These are phyloP conservation scores for Fereydounia khargensis DNA, from an alignment of 1,284 basidiomycete species.

Conservation along the genomic window DNA sequence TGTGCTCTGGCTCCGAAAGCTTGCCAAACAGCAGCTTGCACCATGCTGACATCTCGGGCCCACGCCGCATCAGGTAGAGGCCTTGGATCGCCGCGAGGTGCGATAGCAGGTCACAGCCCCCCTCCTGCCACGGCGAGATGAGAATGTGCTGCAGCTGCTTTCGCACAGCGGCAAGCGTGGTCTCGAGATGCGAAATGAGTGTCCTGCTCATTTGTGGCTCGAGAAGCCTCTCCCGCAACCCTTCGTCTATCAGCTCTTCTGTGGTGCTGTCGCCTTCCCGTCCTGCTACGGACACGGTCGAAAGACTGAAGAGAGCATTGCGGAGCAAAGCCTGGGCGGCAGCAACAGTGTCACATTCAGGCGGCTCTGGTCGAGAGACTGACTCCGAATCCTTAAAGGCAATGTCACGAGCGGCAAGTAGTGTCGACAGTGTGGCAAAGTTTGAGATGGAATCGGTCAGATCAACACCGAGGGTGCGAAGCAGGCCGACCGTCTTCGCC, in stretches of 20 bases:
- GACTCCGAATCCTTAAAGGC: too few species aligned
- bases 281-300: too few species aligned
- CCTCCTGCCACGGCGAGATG: conserved; percentile 7
- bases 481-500: conserved; percentile 27
- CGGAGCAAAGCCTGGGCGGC: too few species aligned
- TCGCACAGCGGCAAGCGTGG: conserved; percentile 22
- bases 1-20: conserved; percentile 9
- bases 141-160: conserved; percentile 24
- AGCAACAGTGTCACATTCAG: too few species aligned
- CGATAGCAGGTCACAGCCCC: conserved; percentile 16
- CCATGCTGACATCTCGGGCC: conserved; percentile 28
- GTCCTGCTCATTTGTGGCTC: conserved; percentile 17
- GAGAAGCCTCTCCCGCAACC: conserved; percentile 1
- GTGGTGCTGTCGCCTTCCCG: background rate
- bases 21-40: conserved; percentile 14
- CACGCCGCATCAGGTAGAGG: conserved; percentile 29
- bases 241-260: background rate
- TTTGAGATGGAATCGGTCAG: background rate
- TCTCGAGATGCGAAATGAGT: conserved; percentile 20
- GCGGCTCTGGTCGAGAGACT: too few species aligned
- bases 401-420: too few species aligned
- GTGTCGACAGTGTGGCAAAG: too few species aligned
- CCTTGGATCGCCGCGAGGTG: conserved; percentile 24
- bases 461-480: conserved; percentile 30
- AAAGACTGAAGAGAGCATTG: too few species aligned